phyloP scores from a whole-genome alignment of 371 early-diverging fungal genomes.

The Lichtheimia ornata region DNA sequence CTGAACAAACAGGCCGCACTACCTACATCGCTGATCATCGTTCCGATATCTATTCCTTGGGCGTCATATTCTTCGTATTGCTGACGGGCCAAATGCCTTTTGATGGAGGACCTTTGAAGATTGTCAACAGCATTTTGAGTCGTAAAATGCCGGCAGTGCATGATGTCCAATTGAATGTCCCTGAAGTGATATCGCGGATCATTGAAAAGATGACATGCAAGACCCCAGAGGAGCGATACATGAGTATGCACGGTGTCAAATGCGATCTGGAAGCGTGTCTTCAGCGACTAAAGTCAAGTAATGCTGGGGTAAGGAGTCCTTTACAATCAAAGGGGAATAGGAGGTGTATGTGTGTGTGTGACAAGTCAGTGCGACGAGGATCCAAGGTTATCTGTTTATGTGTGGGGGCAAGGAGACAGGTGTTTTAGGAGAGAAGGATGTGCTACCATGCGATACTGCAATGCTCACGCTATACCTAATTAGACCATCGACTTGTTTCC shows the following conservation, averaged over 20 bases:
- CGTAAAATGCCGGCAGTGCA: conserved; percentile 43
- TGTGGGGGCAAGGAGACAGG: too few relatives aligned
- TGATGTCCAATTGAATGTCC: conserved; percentile 51
- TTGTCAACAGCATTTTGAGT: conserved; percentile 56
- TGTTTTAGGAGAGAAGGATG: too few relatives aligned
- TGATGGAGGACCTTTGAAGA: conserved; percentile 55
- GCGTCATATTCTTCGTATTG: conserved; percentile 53
- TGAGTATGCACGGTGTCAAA: conserved; percentile 54
- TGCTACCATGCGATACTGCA: too few relatives aligned
- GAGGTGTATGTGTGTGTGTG: background rate
- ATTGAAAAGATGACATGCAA: conserved; percentile 62
- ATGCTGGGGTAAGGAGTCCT: conserved; percentile 20
- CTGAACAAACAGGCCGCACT: conserved; percentile 62
- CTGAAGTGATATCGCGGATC: conserved; percentile 47
- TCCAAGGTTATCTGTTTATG: too few relatives aligned
- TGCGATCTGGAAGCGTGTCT: conserved; percentile 56
- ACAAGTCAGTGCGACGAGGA: too few relatives aligned
- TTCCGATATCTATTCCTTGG: conserved; percentile 59
- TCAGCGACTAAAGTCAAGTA: conserved; percentile 24
- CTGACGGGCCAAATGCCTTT: conserved; percentile 53
- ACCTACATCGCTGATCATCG: conserved; percentile 58
- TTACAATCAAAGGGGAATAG: too few relatives aligned
- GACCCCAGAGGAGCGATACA: conserved; percentile 60
- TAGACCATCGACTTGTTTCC: conserved; percentile 36
- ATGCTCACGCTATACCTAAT: too few relatives aligned